phyloP scores from a whole-genome alignment of 1,139 yeast genomes.

The Suhomyces bolitotheri region DNA sequence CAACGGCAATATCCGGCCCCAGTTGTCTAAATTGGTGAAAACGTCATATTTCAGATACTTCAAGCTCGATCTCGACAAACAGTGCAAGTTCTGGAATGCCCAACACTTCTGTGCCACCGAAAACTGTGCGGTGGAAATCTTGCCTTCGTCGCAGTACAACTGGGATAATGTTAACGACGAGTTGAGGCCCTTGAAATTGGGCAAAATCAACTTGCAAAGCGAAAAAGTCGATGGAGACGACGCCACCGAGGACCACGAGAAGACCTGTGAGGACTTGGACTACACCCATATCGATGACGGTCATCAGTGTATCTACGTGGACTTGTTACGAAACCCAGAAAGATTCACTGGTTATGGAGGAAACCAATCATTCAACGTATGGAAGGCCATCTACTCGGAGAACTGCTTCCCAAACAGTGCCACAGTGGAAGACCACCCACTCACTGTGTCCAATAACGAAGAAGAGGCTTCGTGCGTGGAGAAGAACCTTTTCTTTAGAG shows the following conservation, averaged over 20 bases:
- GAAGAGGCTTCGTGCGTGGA: slow-evolving; percentile 70
- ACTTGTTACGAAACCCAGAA: slow-evolving; percentile 87
- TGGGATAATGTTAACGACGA: slow-evolving; percentile 72
- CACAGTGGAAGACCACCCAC: slow-evolving; percentile 25
- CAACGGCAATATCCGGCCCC: slow-evolving; percentile 44
- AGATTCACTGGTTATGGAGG: slow-evolving; percentile 97
- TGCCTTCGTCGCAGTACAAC: slow-evolving; percentile 44
- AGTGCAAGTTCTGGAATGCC: slow-evolving; percentile 87
- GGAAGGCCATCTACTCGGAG: slow-evolving; percentile 91
- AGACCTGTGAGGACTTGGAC: slow-evolving; percentile 41
- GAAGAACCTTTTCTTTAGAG: slow-evolving; percentile 81
- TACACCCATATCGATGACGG: slow-evolving; percentile 66
- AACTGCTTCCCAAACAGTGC: slow-evolving; percentile 71
- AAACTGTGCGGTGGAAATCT: slow-evolving; percentile 88
- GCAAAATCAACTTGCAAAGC: slow-evolving; percentile 35
- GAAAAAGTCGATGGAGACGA: slow-evolving; percentile 12
- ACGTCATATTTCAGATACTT: slow-evolving; percentile 83
- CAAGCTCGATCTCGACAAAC: slow-evolving; percentile 79
- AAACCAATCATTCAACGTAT: slow-evolving; percentile 83
- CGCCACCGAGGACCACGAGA: slow-evolving; percentile 28
- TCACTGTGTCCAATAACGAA: slow-evolving; percentile 34
- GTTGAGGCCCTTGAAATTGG: slow-evolving; percentile 74
- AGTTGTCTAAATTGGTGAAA: slow-evolving; percentile 55
- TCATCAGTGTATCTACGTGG: slow-evolving; percentile 72
- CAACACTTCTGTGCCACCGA: slow-evolving; percentile 88